These are phyloP conservation scores for Kuraishia cidri DNA, from an alignment of 805 yeast genomes.

Conservation along the genomic window DNA sequence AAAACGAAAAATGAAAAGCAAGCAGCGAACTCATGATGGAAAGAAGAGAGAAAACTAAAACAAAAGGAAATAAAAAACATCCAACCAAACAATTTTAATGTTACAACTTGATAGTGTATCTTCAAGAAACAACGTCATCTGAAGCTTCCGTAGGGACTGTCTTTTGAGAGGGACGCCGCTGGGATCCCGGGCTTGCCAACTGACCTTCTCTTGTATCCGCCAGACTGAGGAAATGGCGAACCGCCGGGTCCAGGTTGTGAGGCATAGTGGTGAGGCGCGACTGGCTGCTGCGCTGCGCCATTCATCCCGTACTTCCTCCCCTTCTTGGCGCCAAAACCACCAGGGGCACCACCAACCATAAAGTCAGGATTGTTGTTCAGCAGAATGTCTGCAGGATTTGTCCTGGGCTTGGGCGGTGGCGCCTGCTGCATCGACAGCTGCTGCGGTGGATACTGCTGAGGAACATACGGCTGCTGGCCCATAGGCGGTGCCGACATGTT, in stretches of 20 bases:
- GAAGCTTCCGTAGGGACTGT: constrained; percentile 30
- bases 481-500: neutral
- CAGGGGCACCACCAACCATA: constrained; percentile 10
- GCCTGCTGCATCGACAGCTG: constrained; percentile 12
- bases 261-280: too few relatives aligned
- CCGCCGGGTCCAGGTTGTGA: neutral
- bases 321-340: neutral
- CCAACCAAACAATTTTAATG: too few relatives aligned
- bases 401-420: constrained; percentile 8
- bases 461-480: constrained; percentile 7
- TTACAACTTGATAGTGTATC: neutral
- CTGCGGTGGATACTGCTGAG: constrained; percentile 14
- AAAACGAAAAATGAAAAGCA: too few relatives aligned
- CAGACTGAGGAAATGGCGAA: constrained; percentile 4
- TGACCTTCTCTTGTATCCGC: constrained; percentile 12
- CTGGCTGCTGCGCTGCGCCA: too few relatives aligned
- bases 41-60: too few relatives aligned
- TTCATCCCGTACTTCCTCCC: constrained; percentile 1
- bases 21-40: too few relatives aligned
- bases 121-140: neutral
- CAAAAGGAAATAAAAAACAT: too few relatives aligned
- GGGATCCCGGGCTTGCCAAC: constrained; percentile 22
- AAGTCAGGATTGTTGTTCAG: constrained; percentile 43
- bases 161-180: constrained; percentile 28
- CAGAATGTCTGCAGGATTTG: constrained; percentile 26